Base-by-base conservation (phyloP, 495 filamentous ascomycete genomes). In the Penicillium cosmopolitanum region DNA sequence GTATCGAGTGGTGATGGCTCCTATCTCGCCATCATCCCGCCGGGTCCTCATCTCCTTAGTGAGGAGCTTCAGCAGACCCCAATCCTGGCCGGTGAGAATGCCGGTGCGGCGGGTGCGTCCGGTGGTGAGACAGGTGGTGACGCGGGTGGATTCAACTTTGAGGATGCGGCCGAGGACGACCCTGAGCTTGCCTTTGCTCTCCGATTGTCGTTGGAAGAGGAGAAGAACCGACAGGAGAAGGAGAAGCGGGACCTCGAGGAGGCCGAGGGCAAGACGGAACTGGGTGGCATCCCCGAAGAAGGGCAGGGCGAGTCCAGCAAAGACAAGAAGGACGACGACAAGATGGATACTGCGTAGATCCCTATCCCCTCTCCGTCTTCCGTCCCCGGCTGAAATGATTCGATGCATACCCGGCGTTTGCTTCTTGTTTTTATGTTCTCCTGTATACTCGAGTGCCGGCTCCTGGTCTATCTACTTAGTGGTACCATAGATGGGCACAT, bases 151-250 rank as follows among this genome's bases (percentile, higher is more conserved):
- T 80, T 80, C 61, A 75, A 73, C 40, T 76, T 81, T 51, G 77
- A 80, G 46, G 75, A 79, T 62, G 71, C 76, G 6, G 77, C 92
- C 83, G 59, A 89, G 84, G 71, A 80, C 56, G 95, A 98, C 72
- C 95, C 95, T 31, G 95, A 98, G 71, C 72, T 98, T 71, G 95
- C 95, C 3, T 83, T 98, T 55, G 95, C 96, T n/a, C 80, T 98
- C 70, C 85, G 95, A 59, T 94, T 99, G 90, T 96, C 91, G 70
- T 89, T 96, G 84, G 96, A 99, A 73, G 96, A 98, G 69, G 95
- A 96, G 82, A 96, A 95, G 82, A 92, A 90, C 58, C 80, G 95
- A 67, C 86, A 95, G 74, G 94, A 96, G 67, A 90, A 89, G 77
- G 84, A 87, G 64, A 90, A 89, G 70, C 85, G 85, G 61, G 91